phyloP scores from a whole-genome alignment of 108 stramenopile species.

The Pseudonitzschia pungens region DNA sequence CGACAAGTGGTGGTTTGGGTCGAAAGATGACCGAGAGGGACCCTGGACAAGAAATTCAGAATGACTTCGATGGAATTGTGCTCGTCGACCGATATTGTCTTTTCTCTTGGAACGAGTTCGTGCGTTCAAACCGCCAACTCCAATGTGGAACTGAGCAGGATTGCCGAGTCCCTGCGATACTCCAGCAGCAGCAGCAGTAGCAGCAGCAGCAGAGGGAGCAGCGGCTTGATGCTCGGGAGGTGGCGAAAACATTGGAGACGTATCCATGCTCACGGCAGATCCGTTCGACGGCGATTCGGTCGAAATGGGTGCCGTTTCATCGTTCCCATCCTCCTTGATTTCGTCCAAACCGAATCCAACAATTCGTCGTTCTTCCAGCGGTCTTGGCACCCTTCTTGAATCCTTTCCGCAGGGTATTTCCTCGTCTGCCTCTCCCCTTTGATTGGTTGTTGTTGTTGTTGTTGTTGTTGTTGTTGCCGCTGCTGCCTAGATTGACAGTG shows the following conservation, averaged over 20 bases:
- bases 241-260: constrained; percentile 14
- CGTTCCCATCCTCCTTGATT: background rate
- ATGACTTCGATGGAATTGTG: constrained; percentile 12
- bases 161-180: background rate
- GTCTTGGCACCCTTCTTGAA: background rate
- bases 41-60: background rate
- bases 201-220: too few species aligned
- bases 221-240: constrained; percentile 11
- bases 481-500: constrained; percentile 1
- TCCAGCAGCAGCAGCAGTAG: background rate
- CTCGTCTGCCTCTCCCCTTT: background rate
- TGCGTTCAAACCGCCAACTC: constrained; percentile 20
- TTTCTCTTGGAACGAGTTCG: constrained; percentile 19
- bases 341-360: background rate
- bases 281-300: constrained; percentile 11
- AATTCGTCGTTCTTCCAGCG: background rate
- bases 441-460: background rate
- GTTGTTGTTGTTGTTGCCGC: too few species aligned
- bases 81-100: constrained; percentile 8
- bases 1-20: constrained; percentile 4
- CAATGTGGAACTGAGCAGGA: constrained; percentile 31
- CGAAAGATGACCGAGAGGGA: constrained; percentile 1
- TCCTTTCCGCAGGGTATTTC: background rate
- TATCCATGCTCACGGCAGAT: constrained; percentile 15
- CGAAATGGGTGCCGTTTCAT: constrained; percentile 1